Conservation (phyloP, 441 rosid species). For the Flueggea neowawraea region DNA sequence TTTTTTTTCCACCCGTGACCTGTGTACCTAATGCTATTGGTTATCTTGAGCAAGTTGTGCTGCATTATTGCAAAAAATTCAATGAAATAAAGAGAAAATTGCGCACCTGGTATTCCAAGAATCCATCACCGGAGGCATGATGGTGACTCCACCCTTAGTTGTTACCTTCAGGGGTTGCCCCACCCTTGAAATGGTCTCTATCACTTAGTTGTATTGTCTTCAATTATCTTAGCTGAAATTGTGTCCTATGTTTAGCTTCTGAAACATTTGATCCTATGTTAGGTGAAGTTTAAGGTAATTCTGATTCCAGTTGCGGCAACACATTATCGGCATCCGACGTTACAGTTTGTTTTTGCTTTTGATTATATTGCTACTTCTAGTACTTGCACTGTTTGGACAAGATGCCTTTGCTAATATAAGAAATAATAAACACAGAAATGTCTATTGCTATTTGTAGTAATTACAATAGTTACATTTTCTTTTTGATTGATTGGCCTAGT, state of each 20-base stretch:
- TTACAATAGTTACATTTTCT: not conserved
- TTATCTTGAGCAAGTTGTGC: too few relatives aligned
- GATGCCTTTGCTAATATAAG: too few relatives aligned
- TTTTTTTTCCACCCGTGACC: too few relatives aligned
- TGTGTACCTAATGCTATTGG: too few relatives aligned
- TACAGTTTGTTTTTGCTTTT: too few relatives aligned
- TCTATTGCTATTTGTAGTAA: not conserved
- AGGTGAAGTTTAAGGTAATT: too few relatives aligned
- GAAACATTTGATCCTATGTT: not conserved
- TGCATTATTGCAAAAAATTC: too few relatives aligned
- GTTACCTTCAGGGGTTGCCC: not conserved
- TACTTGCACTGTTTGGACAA: too few relatives aligned
- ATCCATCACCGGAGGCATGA: not conserved
- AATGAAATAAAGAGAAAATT: too few relatives aligned
- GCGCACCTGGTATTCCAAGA: not conserved
- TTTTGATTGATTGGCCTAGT: not conserved
- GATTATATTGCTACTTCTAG: too few relatives aligned
- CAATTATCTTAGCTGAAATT: not conserved
- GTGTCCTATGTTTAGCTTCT: not conserved
- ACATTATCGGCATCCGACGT: too few relatives aligned
- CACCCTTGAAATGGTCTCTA: not conserved
- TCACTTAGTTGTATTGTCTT: not conserved
- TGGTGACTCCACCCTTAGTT: not conserved
- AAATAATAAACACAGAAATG: not conserved
- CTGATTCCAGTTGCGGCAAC: too few relatives aligned